Evolutionary conservation across 805 yeast species (phyloP).

Genomic region (Wickerhamomyces strasburgensis): DNA sequence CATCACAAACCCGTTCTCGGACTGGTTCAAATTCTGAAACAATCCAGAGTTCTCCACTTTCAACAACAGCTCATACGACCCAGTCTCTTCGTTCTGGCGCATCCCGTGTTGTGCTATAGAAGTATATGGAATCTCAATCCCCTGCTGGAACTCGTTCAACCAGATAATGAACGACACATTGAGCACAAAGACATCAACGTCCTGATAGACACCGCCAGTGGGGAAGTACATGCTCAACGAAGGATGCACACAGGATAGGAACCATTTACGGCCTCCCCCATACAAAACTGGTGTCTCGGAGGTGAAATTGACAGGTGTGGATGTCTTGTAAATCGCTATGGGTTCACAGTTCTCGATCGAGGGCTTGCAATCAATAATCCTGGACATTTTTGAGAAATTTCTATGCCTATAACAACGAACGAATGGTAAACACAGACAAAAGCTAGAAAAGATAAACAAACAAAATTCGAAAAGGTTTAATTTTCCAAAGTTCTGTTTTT

Average conservation of each 20-base stretch:
- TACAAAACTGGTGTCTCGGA: constrained; percentile 29
- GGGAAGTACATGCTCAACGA: constrained; percentile 11
- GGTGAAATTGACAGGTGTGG: constrained; percentile 17
- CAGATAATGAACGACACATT: constrained; percentile 34
- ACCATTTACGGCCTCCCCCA: constrained; percentile 39
- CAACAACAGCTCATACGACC: constrained; percentile 3
- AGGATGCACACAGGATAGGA: constrained; percentile 12
- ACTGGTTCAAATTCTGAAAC: constrained; percentile 3
- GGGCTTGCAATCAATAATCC: constrained; percentile 25
- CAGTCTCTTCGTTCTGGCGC: constrained; percentile 3
- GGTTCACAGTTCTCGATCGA: constrained; percentile 31
- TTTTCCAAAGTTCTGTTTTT: too few species aligned
- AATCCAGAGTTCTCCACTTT: constrained; percentile 9
- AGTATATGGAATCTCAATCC: constrained; percentile 33
- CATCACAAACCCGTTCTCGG: constrained; percentile 23
- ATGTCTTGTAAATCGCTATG: constrained; percentile 9
- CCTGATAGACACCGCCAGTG: constrained; percentile 10
- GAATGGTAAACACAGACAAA: too few species aligned
- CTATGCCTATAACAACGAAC: too few species aligned
- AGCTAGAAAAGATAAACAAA: too few species aligned
- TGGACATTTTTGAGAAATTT: not conserved
- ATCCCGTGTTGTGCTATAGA: constrained; percentile 20
- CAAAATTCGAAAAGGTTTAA: too few species aligned
- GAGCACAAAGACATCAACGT: constrained; percentile 34
- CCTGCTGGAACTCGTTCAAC: constrained; percentile 31